Evolutionary conservation across 2,329 filamentous ascomycete species (phyloP), one percentile per base, ranked within the genome.

Genomic region (Beauveria sp.): DNA sequence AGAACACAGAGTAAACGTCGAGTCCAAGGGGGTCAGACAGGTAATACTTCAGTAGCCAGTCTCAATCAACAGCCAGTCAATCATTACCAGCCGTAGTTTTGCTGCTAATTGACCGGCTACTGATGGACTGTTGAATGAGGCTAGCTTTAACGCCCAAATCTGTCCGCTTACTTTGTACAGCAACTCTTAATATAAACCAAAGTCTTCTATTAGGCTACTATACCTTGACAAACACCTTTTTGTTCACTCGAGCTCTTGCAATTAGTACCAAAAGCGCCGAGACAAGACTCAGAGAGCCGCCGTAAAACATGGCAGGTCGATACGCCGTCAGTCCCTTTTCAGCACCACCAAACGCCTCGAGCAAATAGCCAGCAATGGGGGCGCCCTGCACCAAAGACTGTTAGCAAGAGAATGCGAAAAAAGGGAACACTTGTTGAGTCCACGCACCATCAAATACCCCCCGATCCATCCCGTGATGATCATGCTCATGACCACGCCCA

Each of bases 241-340:
- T 71, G 64, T 74, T 77, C 28, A 78, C 72, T 60, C 74, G 77
- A 51, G 81, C 65, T 14, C 80, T 74, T 47, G 79, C 76, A 47
- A 73, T 62, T 34, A 71, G 69, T 18, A 81, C 74, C 45, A 81
- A 69, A 6, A 70, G 66, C 12, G 78, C 75, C 1, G 81, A 76
- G 2, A 69, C 74, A n/a, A 81, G 66, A 1, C 80, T 77, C 68
- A 84, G 73, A 1, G 77, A 78, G 1, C 83, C 84, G 5, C 83
- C 82, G 66, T 85, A 86, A 67, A 82, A 84, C 70, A 87, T 87
- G 1, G 84, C 84, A 0, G 83, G 82, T 24, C 82, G 75, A 64
- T 83, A 87, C 0, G 83, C 80, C 20, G 77, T 71, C 1, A 85
- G 70, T 0, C 80, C 80, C 3, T 70, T 72, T 0, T 79, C 71